Evolutionary conservation across 345 rosid species (phyloP).

Genomic region (Aquilaria yunnanensis): DNA sequence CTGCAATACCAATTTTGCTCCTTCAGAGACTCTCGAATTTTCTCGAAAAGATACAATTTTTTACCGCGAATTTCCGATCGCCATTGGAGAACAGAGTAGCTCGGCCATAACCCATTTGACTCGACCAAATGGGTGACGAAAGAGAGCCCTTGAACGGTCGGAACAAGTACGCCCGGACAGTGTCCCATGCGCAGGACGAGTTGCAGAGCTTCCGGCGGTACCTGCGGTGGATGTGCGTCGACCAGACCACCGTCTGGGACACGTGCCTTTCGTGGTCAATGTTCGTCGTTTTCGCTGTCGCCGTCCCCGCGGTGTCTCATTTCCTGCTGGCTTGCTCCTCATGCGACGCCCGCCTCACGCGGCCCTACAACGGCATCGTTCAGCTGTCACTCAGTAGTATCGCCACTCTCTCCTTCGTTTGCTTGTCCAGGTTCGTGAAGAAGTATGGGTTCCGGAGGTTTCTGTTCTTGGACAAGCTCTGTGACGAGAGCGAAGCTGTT

Average conservation of each 20-base stretch:
- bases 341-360: constrained; percentile 60
- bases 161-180: constrained; percentile 37
- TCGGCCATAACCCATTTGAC: too few species aligned
- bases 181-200: constrained; percentile 72
- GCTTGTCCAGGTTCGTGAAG: constrained; percentile 56
- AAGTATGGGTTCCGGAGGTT: constrained; percentile 69
- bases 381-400: constrained; percentile 75
- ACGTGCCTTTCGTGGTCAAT: constrained; percentile 69
- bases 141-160: constrained; percentile 22
- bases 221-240: constrained; percentile 86
- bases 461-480: constrained; percentile 88
- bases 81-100: constrained; percentile 24
- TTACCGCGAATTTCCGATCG: constrained; percentile 13
- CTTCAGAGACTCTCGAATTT: too few species aligned
- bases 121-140: constrained; percentile 28
- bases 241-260: constrained; percentile 55
- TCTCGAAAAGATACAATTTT: too few species aligned
- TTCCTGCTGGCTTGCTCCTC: constrained; percentile 70
- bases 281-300: constrained; percentile 52
- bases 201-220: constrained; percentile 65
- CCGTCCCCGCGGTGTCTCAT: constrained; percentile 68
- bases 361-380: constrained; percentile 75
- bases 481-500: constrained; percentile 82
- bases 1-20: too few species aligned
- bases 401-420: constrained; percentile 63